Percentiles rank a stretch among this genome's conserved stretches.
phyloP scores from a whole-genome alignment of 2,329 filamentous ascomycete genomes.

The Parafenestella ontariensis region DNA sequence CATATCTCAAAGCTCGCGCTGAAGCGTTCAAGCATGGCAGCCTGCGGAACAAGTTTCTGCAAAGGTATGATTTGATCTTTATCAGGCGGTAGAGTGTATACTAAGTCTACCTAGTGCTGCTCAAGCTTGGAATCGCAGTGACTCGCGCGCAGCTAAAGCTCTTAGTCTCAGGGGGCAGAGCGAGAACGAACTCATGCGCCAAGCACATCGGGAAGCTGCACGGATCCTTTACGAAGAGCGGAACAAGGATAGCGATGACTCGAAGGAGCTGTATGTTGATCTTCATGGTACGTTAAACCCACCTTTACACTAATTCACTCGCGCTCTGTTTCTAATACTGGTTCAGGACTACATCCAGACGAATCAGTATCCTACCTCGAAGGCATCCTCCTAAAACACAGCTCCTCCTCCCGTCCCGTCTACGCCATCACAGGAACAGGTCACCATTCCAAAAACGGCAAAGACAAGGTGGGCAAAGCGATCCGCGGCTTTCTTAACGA shows the following conservation, averaged over 20 bases:
- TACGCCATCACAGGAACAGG: conserved; percentile 98
- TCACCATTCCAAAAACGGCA: conserved; percentile 97
- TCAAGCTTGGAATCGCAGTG: conserved; percentile 98
- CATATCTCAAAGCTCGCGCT: conserved; percentile 91
- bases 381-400: conserved; percentile 83
- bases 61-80: conserved; percentile 67
- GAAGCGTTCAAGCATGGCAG: conserved; percentile 98
- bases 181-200: conserved; percentile 96
- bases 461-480: conserved; percentile 97
- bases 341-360: conserved; percentile 83
- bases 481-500: conserved; percentile 91
- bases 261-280: conserved; percentile 87
- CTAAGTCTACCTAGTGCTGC: conserved; percentile 70
- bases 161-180: conserved; percentile 92
- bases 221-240: conserved; percentile 91
- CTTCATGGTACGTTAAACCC: conserved; percentile 68
- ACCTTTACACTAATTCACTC: not conserved
- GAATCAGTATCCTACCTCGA: conserved; percentile 96
- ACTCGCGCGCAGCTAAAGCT: conserved; percentile 93
- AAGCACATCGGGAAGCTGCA: conserved; percentile 93
- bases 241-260: conserved; percentile 70
- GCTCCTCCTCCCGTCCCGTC: conserved; percentile 73
- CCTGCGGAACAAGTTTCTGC: conserved; percentile 93
- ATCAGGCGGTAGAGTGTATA: not conserved
- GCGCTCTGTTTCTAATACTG: conserved; percentile 7